These are phyloP conservation scores for Fusarium algeriense DNA, from an alignment of 2,329 filamentous ascomycete species.

Conservation along the genomic window DNA sequence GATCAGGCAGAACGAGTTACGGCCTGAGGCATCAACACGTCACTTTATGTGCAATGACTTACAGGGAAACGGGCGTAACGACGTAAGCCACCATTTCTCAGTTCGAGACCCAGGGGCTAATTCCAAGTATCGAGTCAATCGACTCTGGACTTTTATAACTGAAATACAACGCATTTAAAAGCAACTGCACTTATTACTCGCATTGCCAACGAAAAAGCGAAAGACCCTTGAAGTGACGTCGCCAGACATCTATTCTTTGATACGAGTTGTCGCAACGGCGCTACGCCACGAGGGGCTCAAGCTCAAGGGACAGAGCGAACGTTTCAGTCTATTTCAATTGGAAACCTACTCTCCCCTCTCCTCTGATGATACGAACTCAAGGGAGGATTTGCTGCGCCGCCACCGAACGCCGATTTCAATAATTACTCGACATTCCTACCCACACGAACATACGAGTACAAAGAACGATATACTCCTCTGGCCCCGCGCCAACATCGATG, in stretches of 20 bases:
- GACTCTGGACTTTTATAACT: background rate
- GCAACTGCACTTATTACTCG: background rate
- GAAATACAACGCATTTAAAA: background rate
- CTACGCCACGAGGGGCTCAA: slow-evolving; percentile 15
- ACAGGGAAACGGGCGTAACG: slow-evolving; percentile 24
- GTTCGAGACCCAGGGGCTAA: slow-evolving; percentile 20
- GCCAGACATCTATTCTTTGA: slow-evolving; percentile 3
- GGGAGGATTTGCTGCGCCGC: slow-evolving; percentile 24
- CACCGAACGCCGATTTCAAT: background rate
- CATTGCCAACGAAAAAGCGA: background rate
- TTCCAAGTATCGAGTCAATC: background rate
- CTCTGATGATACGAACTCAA: slow-evolving; percentile 7
- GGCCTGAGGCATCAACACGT: slow-evolving; percentile 30
- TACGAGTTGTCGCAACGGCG: slow-evolving; percentile 19
- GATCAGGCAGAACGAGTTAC: slow-evolving; percentile 1
- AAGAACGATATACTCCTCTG: slow-evolving; percentile 5
- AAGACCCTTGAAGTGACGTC: slow-evolving; percentile 25
- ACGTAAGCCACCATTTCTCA: slow-evolving; percentile 38
- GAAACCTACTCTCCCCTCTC: background rate
- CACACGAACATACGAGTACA: background rate
- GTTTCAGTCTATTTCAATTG: slow-evolving; percentile 20
- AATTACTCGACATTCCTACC: background rate
- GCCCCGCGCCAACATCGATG: slow-evolving; percentile 18
- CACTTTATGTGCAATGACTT: slow-evolving; percentile 7
- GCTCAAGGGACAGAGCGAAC: background rate